Base-by-base conservation (phyloP, 345 rosid species). In the Lepidium aucheri region DNA sequence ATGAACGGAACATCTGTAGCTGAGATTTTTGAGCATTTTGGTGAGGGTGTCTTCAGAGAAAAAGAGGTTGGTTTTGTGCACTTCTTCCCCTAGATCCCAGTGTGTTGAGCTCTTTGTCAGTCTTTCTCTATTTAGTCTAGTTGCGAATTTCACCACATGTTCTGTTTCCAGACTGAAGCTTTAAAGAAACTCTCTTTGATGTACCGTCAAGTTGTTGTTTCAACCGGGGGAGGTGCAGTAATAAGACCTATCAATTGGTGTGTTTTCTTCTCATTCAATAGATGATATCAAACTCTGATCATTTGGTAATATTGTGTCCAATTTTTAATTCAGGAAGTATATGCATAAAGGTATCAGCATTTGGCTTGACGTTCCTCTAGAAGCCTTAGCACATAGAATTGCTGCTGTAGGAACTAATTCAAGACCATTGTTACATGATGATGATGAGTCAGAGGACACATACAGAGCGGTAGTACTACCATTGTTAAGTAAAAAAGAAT, bases 191-290 rank as follows among this genome's bases (percentile, higher is more conserved):
- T 90, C 45, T 86, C 99, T 65, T 42, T 77, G 61, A 79, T 57
- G 81, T 73, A 65, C 41, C 81, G 70, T 36, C 77, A 58, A 52
- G 74, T 82, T 55, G 95, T 94, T 76, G 93, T 94, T 50, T 94
- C 98, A 60, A 93, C 98, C 3, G 98, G 98, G 6, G 98, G 97
- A 63, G 98, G 98, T 59, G 97, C 84, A 15, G 97, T 94, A 34
- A 65, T 78, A 4, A 74, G 73, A 57, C 92, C 93, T 11, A 64
- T 83, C 75, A 90, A 90, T 73, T 94, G 99, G 97, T 94, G 35
- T 26, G 70, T 55, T 68, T 57, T 22, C 54, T 67, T 53, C 44
- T 30, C 32, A 32, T 3, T 22, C 30, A 28, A 60, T 59, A 11
- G 60, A 8, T 38, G 18, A 36, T 7, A 7, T 36, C 15, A 42